Evolutionary conservation across 2,329 filamentous ascomycete species (phyloP).

Genomic region (Aspergillus sp.): DNA sequence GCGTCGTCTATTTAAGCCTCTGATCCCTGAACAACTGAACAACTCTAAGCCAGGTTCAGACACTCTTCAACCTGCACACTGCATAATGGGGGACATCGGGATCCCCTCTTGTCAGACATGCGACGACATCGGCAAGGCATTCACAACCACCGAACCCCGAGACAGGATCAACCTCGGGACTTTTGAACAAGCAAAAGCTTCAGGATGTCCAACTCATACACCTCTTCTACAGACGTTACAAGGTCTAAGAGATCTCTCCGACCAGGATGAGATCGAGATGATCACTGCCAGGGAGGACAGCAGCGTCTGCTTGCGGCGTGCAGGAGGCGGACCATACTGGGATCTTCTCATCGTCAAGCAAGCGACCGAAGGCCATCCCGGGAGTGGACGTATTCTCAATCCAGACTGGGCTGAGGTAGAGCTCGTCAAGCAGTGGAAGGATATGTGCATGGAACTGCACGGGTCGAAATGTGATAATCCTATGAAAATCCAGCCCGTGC

Average conservation of each 20-base stretch:
- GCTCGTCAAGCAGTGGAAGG: background rate
- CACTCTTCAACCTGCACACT: background rate
- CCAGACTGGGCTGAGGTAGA: background rate
- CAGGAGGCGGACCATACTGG: background rate
- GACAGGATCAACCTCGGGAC: background rate
- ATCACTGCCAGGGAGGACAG: fast-evolving
- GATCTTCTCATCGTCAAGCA: background rate
- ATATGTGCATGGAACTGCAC: background rate
- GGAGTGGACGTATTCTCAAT: background rate
- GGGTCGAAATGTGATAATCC: background rate
- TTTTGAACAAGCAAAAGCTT: background rate
- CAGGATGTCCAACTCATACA: background rate
- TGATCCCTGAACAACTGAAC: background rate
- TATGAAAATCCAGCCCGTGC: background rate
- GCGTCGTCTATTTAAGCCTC: background rate
- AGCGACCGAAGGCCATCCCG: background rate
- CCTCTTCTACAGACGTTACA: background rate
- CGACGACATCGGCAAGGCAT: background rate
- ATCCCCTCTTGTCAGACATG: background rate
- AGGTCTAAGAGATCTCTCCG: background rate
- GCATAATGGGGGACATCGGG: background rate
- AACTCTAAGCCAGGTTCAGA: background rate
- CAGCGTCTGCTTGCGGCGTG: background rate
- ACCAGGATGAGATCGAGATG: background rate
- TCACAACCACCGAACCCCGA: background rate